Conservation (phyloP, 2,329 filamentous ascomycete species). For the Fusarium mangiferae region DNA sequence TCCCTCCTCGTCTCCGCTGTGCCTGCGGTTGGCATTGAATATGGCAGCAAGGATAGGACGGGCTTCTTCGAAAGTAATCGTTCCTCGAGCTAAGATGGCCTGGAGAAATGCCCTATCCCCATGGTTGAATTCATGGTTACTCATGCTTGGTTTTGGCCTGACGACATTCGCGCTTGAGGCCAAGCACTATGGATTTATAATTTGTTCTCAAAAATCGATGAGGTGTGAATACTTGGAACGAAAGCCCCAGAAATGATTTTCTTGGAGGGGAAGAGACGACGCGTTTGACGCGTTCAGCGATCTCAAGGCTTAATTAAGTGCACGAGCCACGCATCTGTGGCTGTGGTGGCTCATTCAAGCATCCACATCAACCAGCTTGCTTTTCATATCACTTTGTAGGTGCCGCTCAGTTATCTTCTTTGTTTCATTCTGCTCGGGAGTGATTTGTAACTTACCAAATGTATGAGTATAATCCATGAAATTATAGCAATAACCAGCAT, state of each 20-base stretch:
- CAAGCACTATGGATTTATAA: background rate
- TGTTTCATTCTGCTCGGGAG: background rate
- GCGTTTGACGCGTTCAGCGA: constrained; percentile 33
- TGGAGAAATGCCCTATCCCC: constrained; percentile 90
- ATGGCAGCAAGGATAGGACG: constrained; percentile 81
- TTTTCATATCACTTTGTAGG: background rate
- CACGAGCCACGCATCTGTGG: background rate
- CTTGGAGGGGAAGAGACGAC: constrained; percentile 1
- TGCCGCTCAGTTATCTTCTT: background rate
- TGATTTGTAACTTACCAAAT: background rate
- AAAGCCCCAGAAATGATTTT: background rate
- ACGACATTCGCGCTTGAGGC: constrained; percentile 31
- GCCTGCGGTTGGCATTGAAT: constrained; percentile 63
- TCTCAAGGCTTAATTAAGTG: constrained; percentile 23
- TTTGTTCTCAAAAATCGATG: background rate
- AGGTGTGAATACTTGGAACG: background rate
- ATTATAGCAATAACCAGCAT: background rate
- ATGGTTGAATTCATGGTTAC: constrained; percentile 60
- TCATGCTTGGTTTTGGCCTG: constrained; percentile 27
- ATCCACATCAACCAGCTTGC: background rate
- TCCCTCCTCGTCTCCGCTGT: constrained; percentile 26
- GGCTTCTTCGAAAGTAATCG: constrained; percentile 79
- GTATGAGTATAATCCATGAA: background rate
- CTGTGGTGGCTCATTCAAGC: background rate
- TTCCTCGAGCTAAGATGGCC: constrained; percentile 81